phyloP scores from a whole-genome alignment of 306 rosid genomes.

The Prunus davidiana region DNA sequence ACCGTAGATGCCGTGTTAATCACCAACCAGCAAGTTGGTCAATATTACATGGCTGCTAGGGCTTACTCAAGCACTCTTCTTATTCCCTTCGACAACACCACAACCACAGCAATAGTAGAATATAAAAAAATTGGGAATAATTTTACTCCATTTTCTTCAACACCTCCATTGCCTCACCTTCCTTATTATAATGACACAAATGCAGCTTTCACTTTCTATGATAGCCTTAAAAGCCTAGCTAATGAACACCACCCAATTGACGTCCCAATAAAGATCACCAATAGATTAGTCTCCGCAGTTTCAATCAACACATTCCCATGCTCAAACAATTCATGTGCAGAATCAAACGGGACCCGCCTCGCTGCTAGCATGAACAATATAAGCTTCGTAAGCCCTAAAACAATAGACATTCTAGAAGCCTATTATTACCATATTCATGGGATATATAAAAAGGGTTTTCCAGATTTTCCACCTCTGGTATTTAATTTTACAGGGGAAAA shows the following conservation, averaged over 20 bases:
- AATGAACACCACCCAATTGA: conserved; percentile 27
- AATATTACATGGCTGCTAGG: conserved; percentile 60
- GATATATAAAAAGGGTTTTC: conserved; percentile 32
- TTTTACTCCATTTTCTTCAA: conserved; percentile 6
- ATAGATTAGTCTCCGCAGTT: conserved; percentile 22
- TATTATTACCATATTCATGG: conserved; percentile 39
- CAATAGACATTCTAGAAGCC: conserved; percentile 35
- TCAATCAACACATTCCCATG: conserved; percentile 47
- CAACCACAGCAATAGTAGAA: conserved; percentile 41
- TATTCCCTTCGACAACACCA: conserved; percentile 32
- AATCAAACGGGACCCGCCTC: conserved; percentile 23
- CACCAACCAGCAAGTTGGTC: conserved; percentile 36
- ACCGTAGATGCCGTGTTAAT: conserved; percentile 42
- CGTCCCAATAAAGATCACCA: conserved; percentile 36
- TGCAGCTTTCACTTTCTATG: conserved; percentile 25
- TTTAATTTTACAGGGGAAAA: conserved; percentile 40
- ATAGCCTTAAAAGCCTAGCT: conserved; percentile 37
- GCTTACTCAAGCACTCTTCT: conserved; percentile 20
- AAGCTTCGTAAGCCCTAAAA: conserved; percentile 35
- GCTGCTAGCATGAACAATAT: conserved; percentile 59
- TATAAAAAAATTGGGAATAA: conserved; percentile 9
- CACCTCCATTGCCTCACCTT: conserved; percentile 29
- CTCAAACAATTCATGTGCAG: conserved; percentile 15
- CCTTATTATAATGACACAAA: conserved; percentile 42
- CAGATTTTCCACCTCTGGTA: conserved; percentile 26